Base-by-base conservation (phyloP, 108 stramenopile species). In the Discostella stelligeroides region DNA sequence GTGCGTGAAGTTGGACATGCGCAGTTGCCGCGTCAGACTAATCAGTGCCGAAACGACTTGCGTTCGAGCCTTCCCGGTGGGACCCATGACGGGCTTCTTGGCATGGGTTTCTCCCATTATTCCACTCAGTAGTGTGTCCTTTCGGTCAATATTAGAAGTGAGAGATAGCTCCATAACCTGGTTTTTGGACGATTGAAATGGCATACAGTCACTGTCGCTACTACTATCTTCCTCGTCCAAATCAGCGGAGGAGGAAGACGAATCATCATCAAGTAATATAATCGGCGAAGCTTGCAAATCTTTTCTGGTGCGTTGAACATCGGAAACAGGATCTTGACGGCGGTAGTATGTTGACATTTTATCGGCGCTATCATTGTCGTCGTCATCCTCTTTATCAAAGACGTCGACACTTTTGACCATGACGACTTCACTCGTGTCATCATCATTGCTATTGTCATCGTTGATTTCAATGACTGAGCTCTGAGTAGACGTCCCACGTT, bases 31-130 rank as follows among this genome's bases (percentile, higher is more conserved):
- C 8, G 79, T 66, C 21, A 90, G 48, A 4, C 30, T 24, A 34
- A 72, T 66, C 20, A 90, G 62, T 12, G 80, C 86, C 7, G 69
- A 60, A 15, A 88, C 54, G 1, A 88, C 85, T n/a, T 63, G 18
- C n/a, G 27, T 72, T 53, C 86, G 67, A 6, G 61, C 75, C 62
- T 76, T 67, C 13, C 83, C 90, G 8, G 75, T 84, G 8, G 86
- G 88, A 0, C 84, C 86, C 18, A 79, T 46, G 21, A 41, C 51
- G 6, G 71, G 54, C 54, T 51, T 53, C 14, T 60, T 30, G 61
- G 21, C 66, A 56, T n/a, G 53, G 10, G 78, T 72, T 56, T 73
- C 72, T 10, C n/a, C n/a, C n/a, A n/a, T n/a, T n/a, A n/a, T n/a
- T n/a, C n/a, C n/a, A n/a, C n/a, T n/a, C n/a, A n/a, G n/a, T n/a